Conservation (phyloP, 768 basidiomycete genomes). For the Lactarius evosmus region DNA sequence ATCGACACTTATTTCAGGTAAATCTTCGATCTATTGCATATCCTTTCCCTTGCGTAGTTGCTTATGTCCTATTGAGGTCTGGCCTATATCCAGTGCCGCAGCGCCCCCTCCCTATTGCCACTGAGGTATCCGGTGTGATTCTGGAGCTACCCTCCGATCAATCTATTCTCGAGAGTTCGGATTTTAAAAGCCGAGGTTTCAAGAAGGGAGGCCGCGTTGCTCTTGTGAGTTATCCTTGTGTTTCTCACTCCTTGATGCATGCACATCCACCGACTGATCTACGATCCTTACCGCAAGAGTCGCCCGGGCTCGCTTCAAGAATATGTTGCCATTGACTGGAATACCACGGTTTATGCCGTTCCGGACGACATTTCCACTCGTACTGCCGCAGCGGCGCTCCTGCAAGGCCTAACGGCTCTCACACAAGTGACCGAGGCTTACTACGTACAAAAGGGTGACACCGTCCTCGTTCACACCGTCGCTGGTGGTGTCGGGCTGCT, state of each 20-base stretch:
- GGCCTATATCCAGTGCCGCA: constrained; percentile 59
- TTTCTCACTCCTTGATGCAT: background rate
- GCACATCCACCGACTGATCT: background rate
- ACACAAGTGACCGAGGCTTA: constrained; percentile 84
- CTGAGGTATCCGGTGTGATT: constrained; percentile 76
- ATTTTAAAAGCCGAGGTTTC: constrained; percentile 62
- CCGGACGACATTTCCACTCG: constrained; percentile 58
- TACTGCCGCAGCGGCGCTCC: constrained; percentile 60
- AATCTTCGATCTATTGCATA: constrained; percentile 30
- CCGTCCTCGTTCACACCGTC: constrained; percentile 82
- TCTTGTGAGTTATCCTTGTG: constrained; percentile 44
- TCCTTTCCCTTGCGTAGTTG: background rate
- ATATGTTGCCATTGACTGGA: constrained; percentile 66
- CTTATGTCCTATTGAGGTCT: constrained; percentile 32
- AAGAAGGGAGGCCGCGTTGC: constrained; percentile 70
- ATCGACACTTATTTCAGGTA: constrained; percentile 82
- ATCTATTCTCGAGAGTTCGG: constrained; percentile 53
- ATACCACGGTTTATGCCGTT: constrained; percentile 52
- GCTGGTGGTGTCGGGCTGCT: constrained; percentile 84
- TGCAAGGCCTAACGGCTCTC: constrained; percentile 78
- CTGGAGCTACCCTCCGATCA: constrained; percentile 68
- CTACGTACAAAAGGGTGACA: constrained; percentile 73
- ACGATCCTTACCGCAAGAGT: constrained; percentile 37
- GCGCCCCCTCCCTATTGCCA: constrained; percentile 69
- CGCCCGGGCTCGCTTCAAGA: constrained; percentile 58